Conservation (phyloP, 2,329 filamentous ascomycete genomes). For the Diaporthe eres region DNA sequence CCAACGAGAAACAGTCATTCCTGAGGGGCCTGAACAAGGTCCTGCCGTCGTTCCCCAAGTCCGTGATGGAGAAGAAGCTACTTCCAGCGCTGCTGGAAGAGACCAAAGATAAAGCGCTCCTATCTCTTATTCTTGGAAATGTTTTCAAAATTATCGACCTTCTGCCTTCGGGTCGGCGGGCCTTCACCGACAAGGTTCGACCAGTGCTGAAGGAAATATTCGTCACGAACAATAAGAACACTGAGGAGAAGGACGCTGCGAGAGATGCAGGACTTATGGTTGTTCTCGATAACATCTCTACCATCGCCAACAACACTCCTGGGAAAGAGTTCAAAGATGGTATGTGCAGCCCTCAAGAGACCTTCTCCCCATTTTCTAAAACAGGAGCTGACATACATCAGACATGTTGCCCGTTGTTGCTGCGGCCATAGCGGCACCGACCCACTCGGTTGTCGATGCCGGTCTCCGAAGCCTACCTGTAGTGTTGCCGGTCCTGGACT, state of each 20-base stretch:
- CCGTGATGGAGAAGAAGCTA: slow-evolving; percentile 95
- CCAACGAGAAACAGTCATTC: slow-evolving; percentile 91
- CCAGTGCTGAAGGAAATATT: slow-evolving; percentile 89
- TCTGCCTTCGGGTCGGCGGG: slow-evolving; percentile 81
- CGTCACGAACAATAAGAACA: slow-evolving; percentile 69
- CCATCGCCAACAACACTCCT: slow-evolving; percentile 84
- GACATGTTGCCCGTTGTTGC: slow-evolving; percentile 91
- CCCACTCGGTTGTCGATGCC: slow-evolving; percentile 89
- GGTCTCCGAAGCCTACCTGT: slow-evolving; percentile 83
- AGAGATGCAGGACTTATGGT: slow-evolving; percentile 94
- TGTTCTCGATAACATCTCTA: slow-evolving; percentile 84
- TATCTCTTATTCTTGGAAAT: slow-evolving; percentile 89
- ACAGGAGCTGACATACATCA: slow-evolving; percentile 52
- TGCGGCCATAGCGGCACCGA: slow-evolving; percentile 87
- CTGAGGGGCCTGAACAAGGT: slow-evolving; percentile 90
- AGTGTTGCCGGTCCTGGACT: slow-evolving; percentile 91
- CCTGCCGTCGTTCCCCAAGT: slow-evolving; percentile 90
- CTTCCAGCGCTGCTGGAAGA: slow-evolving; percentile 91
- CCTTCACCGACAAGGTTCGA: slow-evolving; percentile 89
- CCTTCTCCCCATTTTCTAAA: neutral
- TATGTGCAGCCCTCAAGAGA: slow-evolving; percentile 54
- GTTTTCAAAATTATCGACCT: slow-evolving; percentile 90
- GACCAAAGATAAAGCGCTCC: slow-evolving; percentile 89
- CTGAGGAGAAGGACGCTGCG: slow-evolving; percentile 82
- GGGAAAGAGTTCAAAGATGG: slow-evolving; percentile 96